Evolutionary conservation across 2,329 filamentous ascomycete genomes (phyloP), one percentile per base, ranked within the genome.

Genomic region (Apiospora pterosperma): DNA sequence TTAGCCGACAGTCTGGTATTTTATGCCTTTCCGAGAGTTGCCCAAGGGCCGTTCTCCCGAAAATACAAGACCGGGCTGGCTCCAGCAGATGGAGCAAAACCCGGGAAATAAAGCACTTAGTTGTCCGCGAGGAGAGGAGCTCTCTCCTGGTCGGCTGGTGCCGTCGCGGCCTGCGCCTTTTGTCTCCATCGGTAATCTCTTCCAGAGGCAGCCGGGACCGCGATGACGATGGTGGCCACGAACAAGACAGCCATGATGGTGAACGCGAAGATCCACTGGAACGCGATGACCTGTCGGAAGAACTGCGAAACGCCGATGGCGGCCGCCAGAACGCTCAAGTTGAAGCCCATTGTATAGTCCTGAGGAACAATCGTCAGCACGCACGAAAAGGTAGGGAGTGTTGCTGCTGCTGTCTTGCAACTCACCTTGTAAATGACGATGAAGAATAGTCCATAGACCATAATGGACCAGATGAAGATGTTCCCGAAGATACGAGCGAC

Each of bases 211-310:
- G 85, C 85, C 0, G 90, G 90, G 38, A 91, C 77, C 2, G 87
- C 90, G 62, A 93, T 81, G 19, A 84, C 77, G 2, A 92, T 72
- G 1, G 91, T 92, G 21, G 87, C 78, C 23, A 93, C 76, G 75
- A 96, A 90, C 62, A 96, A 85, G 31, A 92, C 75, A 0, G 83
- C 86, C 84, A 95, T 93, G 75, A 97, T 93, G 67, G 88, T 82
- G 73, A 96, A 96, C 38, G 93, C 91, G 76, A 97, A 97, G 78
- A 96, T 95, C 93, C 93, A 97, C 80, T 97, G 93, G 68, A 97
- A 82, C 7, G 92, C 91, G 69, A 96, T 83, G 65, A 90, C 77
- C 75, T 93, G 88, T 72, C 85, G 84, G 61, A 88, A 80, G 79
- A 96, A 89, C 76, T 97, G 93, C 16, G 88, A 85, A 19, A 96